Conservation (phyloP, 1,284 basidiomycete genomes). For the Sporisorium sorghi region DNA sequence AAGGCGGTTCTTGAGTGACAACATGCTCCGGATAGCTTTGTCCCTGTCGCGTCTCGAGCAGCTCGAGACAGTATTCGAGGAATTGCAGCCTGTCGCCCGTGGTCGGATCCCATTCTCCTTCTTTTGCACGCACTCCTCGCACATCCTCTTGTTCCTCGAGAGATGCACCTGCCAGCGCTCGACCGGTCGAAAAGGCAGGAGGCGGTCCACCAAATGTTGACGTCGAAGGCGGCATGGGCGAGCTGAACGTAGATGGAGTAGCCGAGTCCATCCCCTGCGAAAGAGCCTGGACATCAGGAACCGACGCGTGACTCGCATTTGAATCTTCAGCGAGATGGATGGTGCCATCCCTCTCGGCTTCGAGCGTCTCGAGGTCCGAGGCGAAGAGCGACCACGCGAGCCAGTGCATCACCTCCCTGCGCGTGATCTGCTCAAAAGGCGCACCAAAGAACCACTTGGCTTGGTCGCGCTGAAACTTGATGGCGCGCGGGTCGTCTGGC, state of each 20-base stretch:
- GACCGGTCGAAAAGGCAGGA: conserved; percentile 5
- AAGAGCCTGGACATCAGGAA: not conserved
- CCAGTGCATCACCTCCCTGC: conserved; percentile 63
- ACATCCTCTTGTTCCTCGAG: conserved; percentile 46
- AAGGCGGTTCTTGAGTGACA: not conserved
- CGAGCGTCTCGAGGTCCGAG: conserved; percentile 51
- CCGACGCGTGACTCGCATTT: not conserved
- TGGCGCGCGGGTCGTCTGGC: conserved; percentile 58
- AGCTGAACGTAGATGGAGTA: conserved; percentile 30
- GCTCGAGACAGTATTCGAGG: conserved; percentile 54
- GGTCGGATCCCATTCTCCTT: conserved; percentile 52
- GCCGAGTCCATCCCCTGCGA: conserved; percentile 9
- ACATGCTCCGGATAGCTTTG: conserved; percentile 44
- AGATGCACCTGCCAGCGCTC: not conserved
- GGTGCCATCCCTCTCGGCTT: conserved; percentile 34
- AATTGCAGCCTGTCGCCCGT: conserved; percentile 52
- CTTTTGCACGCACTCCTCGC: conserved; percentile 17
- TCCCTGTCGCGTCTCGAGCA: conserved; percentile 65
- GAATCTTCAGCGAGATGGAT: not conserved
- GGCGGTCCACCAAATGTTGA: conserved; percentile 18
- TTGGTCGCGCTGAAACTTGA: conserved; percentile 55
- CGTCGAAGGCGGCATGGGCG: conserved; percentile 29
- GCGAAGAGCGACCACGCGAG: conserved; percentile 65
- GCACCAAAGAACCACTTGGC: conserved; percentile 60
- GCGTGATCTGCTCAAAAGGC: conserved; percentile 47